Evolutionary conservation across 2,329 filamentous ascomycete genomes (phyloP), one percentile per base, ranked within the genome.

Genomic region (Escovopsis sp.): DNA sequence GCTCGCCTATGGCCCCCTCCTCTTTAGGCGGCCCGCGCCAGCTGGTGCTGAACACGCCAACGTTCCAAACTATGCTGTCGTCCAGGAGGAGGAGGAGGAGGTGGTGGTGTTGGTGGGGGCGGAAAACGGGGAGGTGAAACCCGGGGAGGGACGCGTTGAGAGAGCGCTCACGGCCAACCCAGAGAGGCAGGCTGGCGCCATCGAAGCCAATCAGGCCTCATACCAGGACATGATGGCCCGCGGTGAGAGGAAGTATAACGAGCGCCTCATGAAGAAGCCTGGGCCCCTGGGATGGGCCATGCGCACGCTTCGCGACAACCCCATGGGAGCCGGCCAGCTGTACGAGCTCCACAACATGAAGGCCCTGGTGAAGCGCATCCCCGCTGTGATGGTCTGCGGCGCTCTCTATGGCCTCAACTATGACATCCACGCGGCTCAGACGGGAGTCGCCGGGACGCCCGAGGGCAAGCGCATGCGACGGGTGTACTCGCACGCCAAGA

Each of bases 261-360:
- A 73, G 16, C 74, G 74, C 51, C 76, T 89, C 41, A 63, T 73
- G 43, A 65, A 72, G 58, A 70, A 68, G 44, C 63, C 64, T 2
- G 81, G 83, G 24, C 81, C 80, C 39, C 68, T 89, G n/a, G 84
- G 78, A 52, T 88, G 84, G 84, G 84, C 81, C 32, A 84, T 89
- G 79, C 81, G 84, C 51, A 74, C 69, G 39, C 76, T 88, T 15
- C 81, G 76, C 55, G 68, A 82, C 53, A 83, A 87, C 66, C 81
- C 76, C 38, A 73, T 85, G 62, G 80, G 80, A 14, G 58, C 76
- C 14, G 84, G 84, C 40, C 69, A 79, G 53, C 71, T 88, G 48
- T 85, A 89, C 63, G 84, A 89, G 63, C 51, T 70, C 15, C 66
- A 77, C 62, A 89, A 89, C 69, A 63, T 87, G 47, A 71, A 70